These are phyloP conservation scores for barley (Hordeum vulgare) DNA, from an alignment of 176 grass and related monocot genomes.

Conservation along the genomic window DNA sequence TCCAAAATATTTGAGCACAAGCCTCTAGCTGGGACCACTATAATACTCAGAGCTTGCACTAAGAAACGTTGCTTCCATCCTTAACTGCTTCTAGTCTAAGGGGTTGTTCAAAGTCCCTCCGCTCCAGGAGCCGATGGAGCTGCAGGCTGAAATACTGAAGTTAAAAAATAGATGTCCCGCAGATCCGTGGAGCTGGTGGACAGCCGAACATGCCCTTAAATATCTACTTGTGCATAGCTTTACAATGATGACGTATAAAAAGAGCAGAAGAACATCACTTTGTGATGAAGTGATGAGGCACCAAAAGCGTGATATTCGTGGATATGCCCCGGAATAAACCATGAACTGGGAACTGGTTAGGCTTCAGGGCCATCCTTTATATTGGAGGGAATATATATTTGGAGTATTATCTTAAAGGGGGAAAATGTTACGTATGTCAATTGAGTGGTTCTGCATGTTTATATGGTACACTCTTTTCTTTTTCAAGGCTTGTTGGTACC, in stretches of 20 bases:
- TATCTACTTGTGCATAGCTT: background rate
- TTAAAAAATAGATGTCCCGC: too few relatives aligned
- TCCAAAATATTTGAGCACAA: background rate
- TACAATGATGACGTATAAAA: background rate
- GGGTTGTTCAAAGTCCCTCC: too few relatives aligned
- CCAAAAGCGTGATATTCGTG: background rate
- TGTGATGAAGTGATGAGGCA: background rate
- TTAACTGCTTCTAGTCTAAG: background rate
- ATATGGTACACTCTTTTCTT: background rate
- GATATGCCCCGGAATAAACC: conserved; percentile 31
- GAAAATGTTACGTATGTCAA: conserved; percentile 3
- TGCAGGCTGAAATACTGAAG: too few relatives aligned
- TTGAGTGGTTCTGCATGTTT: conserved; percentile 12
- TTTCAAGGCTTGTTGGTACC: background rate
- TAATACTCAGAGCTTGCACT: background rate
- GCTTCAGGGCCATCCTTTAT: conserved; percentile 25
- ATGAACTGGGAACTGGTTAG: conserved; percentile 5
- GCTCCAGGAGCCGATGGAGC: too few relatives aligned
- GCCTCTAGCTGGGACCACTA: background rate
- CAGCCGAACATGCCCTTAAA: too few relatives aligned
- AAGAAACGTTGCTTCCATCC: background rate
- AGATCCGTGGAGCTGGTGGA: too few relatives aligned
- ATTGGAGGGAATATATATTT: conserved; percentile 15
- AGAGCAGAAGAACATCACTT: background rate
- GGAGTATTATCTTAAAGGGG: background rate